Conservation (phyloP, 2,329 filamentous ascomycete species). For the Spiromastix sp. region DNA sequence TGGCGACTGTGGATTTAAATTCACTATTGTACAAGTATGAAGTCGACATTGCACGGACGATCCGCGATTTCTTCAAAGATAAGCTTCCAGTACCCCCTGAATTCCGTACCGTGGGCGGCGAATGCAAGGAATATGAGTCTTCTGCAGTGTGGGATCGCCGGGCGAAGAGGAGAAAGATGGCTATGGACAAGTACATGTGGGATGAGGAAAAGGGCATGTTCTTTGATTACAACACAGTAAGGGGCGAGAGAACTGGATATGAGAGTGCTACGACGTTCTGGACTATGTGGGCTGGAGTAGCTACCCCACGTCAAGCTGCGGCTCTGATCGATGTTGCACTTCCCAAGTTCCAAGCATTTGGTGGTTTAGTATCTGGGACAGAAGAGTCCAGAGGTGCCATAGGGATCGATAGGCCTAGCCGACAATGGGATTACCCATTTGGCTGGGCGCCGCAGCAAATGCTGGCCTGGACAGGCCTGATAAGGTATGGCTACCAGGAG, state of each 20-base stretch:
- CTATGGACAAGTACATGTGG: slow-evolving; percentile 91
- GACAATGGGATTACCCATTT: slow-evolving; percentile 97
- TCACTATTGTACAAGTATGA: slow-evolving; percentile 96
- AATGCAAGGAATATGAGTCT: slow-evolving; percentile 61
- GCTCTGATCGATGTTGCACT: slow-evolving; percentile 70
- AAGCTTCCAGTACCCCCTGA: slow-evolving; percentile 70
- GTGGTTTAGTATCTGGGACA: slow-evolving; percentile 81
- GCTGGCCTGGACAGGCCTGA: slow-evolving; percentile 86
- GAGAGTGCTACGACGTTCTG: slow-evolving; percentile 93
- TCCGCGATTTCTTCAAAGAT: slow-evolving; percentile 76
- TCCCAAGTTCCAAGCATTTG: slow-evolving; percentile 77
- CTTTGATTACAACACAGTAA: slow-evolving; percentile 89
- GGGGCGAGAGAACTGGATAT: slow-evolving; percentile 69
- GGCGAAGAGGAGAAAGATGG: slow-evolving; percentile 69
- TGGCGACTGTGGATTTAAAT: slow-evolving; percentile 92
- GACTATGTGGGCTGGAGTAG: slow-evolving; percentile 91
- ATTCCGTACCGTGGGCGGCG: slow-evolving; percentile 59
- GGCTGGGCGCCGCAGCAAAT: slow-evolving; percentile 99
- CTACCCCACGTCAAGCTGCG: slow-evolving; percentile 76
- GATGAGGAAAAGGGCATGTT: slow-evolving; percentile 88
- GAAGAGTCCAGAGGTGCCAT: slow-evolving; percentile 76
- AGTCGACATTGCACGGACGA: slow-evolving; percentile 77
- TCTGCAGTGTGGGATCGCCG: slow-evolving; percentile 87
- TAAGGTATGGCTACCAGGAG: slow-evolving; percentile 83
- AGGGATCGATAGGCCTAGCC: slow-evolving; percentile 74